Conservation (phyloP, 106 monocot genomes). For the Vanilla planifolia region DNA sequence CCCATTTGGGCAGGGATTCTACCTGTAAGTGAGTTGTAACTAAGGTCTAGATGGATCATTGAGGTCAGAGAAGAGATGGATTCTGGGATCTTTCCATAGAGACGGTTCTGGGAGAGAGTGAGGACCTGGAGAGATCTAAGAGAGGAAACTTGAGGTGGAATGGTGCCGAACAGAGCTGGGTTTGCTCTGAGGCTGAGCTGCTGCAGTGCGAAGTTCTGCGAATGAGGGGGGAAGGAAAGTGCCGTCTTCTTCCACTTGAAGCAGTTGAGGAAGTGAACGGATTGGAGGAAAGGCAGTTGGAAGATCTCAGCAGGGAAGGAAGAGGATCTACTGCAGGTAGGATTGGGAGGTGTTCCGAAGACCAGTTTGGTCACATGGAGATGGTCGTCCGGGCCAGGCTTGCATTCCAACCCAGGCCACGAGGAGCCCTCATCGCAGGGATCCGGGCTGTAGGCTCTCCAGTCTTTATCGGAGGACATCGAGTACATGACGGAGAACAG, state of each 20-base stretch:
- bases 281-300: constrained; percentile 56
- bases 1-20: constrained; percentile 38
- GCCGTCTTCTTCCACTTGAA: constrained; percentile 48
- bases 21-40: constrained; percentile 72
- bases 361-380: constrained; percentile 68
- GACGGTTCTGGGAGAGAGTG: constrained; percentile 67
- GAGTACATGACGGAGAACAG: constrained; percentile 75
- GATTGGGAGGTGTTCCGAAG: constrained; percentile 60
- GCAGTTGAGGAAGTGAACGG: constrained; percentile 76
- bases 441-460: constrained; percentile 61
- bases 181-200: constrained; percentile 80
- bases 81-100: constrained; percentile 49
- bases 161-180: constrained; percentile 45
- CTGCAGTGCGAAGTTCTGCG: constrained; percentile 30
- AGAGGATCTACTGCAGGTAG: constrained; percentile 52
- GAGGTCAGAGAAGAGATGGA: constrained; percentile 29
- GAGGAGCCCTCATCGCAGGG: constrained; percentile 63
- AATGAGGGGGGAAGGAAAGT: constrained; percentile 1
- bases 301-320: constrained; percentile 66
- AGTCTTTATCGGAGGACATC: constrained; percentile 72
- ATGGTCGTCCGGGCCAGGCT: constrained; percentile 27
- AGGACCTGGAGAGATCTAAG: constrained; percentile 62
- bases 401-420: constrained; percentile 77
- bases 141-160: constrained; percentile 43
- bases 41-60: constrained; percentile 70